These are phyloP conservation scores for Anisodus tanguticus DNA, from an alignment of 257 asterid genomes.

Conservation along the genomic window DNA sequence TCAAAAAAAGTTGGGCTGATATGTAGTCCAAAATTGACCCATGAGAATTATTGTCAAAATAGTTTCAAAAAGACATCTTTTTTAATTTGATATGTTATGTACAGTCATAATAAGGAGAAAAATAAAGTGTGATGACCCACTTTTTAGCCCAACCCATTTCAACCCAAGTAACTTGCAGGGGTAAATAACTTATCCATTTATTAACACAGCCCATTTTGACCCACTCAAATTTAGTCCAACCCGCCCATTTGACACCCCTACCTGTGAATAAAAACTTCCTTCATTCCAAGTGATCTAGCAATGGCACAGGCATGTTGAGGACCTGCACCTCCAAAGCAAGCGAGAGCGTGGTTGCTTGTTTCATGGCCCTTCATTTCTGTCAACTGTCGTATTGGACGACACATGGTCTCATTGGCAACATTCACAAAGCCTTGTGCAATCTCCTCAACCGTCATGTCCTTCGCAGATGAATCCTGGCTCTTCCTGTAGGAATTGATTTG, in stretches of 20 bases:
- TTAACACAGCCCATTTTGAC: too few species aligned
- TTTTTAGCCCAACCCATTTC: too few species aligned
- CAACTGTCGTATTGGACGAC: constrained; percentile 91
- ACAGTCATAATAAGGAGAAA: too few species aligned
- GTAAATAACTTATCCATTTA: too few species aligned
- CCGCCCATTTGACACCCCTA: background rate
- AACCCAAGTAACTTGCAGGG: too few species aligned
- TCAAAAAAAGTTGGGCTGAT: too few species aligned
- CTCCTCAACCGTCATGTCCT: constrained; percentile 91
- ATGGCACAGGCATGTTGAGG: constrained; percentile 99
- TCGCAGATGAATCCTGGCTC: constrained; percentile 66
- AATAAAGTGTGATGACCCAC: too few species aligned
- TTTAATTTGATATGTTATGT: too few species aligned
- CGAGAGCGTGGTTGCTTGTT: constrained; percentile 88
- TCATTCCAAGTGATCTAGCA: constrained; percentile 96
- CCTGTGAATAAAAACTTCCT: constrained; percentile 84
- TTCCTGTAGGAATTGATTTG: constrained; percentile 74
- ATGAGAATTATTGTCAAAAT: too few species aligned
- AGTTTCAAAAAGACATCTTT: too few species aligned
- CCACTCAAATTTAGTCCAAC: too few species aligned
- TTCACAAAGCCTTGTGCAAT: constrained; percentile 87
- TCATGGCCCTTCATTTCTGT: constrained; percentile 99
- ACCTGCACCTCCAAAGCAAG: constrained; percentile 99
- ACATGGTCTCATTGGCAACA: constrained; percentile 97
- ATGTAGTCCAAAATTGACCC: too few species aligned